Base-by-base conservation (phyloP, 2,329 filamentous ascomycete genomes). In the Nemania sp. region DNA sequence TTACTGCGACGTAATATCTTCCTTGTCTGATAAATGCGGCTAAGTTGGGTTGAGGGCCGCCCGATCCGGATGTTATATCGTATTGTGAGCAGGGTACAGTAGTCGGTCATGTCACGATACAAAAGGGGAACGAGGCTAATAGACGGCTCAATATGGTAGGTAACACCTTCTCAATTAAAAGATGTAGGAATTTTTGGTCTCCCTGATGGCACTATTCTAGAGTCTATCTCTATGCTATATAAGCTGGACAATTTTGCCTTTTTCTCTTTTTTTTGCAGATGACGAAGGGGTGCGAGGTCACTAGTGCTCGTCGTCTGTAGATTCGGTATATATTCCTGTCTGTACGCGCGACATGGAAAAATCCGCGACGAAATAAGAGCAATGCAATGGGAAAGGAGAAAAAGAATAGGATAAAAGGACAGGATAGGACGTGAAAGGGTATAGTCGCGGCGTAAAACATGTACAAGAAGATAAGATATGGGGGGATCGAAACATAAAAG, bases 361-460 rank as follows among this genome's bases (percentile, higher is more conserved):
- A 29, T 29, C 25, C 25, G 25, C 25, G 25, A 29, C 25, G 25
- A 29, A 29, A 4, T 29, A 29, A 29, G 25, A 29, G n/a, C n/a
- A n/a, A n/a, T n/a, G n/a, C 7, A 29, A 29, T 4, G 7, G 25
- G 25, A 7, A 29, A 29, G 25, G 25, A 7, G 25, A 29, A 29
- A 7, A 7, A 29, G 4, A n/a, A n/a, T n/a, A n/a, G 25, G 25
- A 29, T 4, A 29, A 29, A 29, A 29, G 7, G 7, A 29, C 4
- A 29, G 25, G 25, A 29, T 29, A 29, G 25, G 25, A 29, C 25
- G 25, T 3, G 60, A 63, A 60, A 51, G 60, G 60, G 60, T 63
- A 63, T 63, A 63, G 17, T 54, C 57, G 60, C 60, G 45, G 40
- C 37, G 13, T 34, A 32, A 59, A 29, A 39, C 12, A 63, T 60